Conservation (phyloP, 2,329 filamentous ascomycete genomes). For the Fusarium sp. region DNA sequence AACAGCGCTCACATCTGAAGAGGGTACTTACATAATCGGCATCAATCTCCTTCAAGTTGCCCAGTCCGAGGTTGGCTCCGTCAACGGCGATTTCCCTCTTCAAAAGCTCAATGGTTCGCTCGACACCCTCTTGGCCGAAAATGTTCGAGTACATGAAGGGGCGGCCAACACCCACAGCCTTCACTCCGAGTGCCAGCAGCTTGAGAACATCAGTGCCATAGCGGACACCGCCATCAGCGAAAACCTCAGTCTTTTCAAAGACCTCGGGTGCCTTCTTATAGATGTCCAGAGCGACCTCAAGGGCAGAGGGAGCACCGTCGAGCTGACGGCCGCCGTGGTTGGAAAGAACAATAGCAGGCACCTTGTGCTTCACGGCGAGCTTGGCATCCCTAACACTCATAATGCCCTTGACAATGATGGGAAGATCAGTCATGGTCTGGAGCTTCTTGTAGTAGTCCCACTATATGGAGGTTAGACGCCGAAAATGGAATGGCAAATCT, state of each 20-base stretch:
- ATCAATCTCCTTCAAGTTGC: conserved; percentile 46
- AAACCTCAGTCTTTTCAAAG: conserved; percentile 49
- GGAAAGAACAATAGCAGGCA: conserved; percentile 48
- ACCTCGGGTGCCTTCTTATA: conserved; percentile 47
- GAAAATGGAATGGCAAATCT: not conserved
- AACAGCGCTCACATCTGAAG: not conserved
- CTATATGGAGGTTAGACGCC: not conserved
- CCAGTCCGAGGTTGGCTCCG: conserved; percentile 52
- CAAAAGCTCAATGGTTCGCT: conserved; percentile 54
- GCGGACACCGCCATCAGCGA: conserved; percentile 53
- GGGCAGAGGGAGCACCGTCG: conserved; percentile 48
- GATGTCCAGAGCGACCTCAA: conserved; percentile 52
- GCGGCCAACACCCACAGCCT: conserved; percentile 58
- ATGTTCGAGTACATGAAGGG: conserved; percentile 58
- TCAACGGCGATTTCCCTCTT: conserved; percentile 59
- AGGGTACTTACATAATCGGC: conserved; percentile 13
- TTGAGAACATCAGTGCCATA: conserved; percentile 54
- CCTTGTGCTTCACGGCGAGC: conserved; percentile 41
- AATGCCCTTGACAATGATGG: conserved; percentile 53
- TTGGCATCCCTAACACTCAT: conserved; percentile 49
- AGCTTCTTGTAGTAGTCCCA: conserved; percentile 50
- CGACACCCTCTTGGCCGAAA: conserved; percentile 52
- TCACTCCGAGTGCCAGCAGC: conserved; percentile 53
- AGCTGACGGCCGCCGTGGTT: conserved; percentile 55
- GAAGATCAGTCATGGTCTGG: conserved; percentile 46